These are phyloP conservation scores for Pelargonium australe DNA, from an alignment of 441 rosid genomes.

Conservation along the genomic window DNA sequence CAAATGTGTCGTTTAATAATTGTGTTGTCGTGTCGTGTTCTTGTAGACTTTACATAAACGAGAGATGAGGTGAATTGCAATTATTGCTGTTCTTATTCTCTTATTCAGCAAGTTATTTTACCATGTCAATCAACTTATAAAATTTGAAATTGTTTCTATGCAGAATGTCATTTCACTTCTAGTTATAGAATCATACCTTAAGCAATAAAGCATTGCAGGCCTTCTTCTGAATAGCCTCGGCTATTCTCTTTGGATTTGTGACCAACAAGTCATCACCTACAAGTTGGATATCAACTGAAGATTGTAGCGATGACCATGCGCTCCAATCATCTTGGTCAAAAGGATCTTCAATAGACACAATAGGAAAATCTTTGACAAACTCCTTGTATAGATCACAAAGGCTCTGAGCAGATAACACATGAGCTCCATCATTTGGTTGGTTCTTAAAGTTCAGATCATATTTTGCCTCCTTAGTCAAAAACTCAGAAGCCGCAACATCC, in stretches of 20 bases:
- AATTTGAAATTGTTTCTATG: not conserved
- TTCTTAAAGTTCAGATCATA: constrained; percentile 92
- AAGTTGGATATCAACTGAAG: constrained; percentile 77
- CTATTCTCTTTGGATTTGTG: constrained; percentile 87
- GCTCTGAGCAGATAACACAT: constrained; percentile 62
- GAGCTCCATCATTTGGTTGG: constrained; percentile 82
- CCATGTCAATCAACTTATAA: not conserved
- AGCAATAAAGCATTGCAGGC: constrained; percentile 82
- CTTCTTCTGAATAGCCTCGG: constrained; percentile 79
- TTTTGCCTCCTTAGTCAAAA: constrained; percentile 67
- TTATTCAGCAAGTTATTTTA: too few species aligned
- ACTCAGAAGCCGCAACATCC: constrained; percentile 98
- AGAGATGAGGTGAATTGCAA: too few species aligned
- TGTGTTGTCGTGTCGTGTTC: too few species aligned
- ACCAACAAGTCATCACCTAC: constrained; percentile 95
- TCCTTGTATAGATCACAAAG: constrained; percentile 74
- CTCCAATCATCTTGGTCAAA: constrained; percentile 98
- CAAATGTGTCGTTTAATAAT: too few species aligned
- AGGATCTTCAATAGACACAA: constrained; percentile 88
- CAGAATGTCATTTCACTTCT: not conserved
- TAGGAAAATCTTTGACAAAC: constrained; percentile 76
- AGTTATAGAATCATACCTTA: constrained; percentile 40
- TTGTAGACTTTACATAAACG: too few species aligned
- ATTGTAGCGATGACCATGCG: constrained; percentile 73
- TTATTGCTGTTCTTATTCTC: too few species aligned